Percentiles rank a stretch among this genome's conserved stretches.
Evolutionary conservation across 768 basidiomycete genomes (phyloP).

Genomic region (Russula dissimulans): DNA sequence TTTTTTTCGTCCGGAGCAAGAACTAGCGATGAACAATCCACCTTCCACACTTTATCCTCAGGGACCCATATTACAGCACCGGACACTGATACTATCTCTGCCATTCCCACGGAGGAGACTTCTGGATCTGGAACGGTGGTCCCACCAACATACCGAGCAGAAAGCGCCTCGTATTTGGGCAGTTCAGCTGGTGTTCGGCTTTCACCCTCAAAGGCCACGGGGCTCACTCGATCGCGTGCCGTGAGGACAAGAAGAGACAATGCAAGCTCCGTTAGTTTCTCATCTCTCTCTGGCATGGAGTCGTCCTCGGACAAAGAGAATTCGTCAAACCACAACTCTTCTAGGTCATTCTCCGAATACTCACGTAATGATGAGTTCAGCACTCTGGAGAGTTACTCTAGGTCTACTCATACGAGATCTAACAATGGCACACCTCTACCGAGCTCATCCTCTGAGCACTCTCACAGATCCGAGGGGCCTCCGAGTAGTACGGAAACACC

Average conservation of each 20-base stretch:
- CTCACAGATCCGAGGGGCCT: constrained; percentile 26
- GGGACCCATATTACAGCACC: constrained; percentile 23
- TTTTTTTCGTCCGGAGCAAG: constrained; percentile 37
- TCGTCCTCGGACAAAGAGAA: constrained; percentile 54
- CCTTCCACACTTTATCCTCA: constrained; percentile 32
- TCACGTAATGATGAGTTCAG: constrained; percentile 19
- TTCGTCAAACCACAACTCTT: constrained; percentile 25
- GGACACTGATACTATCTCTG: constrained; percentile 26
- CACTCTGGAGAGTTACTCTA: constrained; percentile 17
- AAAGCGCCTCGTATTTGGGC: neutral
- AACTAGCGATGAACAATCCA: constrained; percentile 27
- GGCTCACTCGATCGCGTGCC: constrained; percentile 48
- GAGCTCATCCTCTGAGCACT: constrained; percentile 26
- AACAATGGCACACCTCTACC: constrained; percentile 22
- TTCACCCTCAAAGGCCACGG: constrained; percentile 26
- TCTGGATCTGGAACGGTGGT: constrained; percentile 20
- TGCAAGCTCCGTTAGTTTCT: constrained; percentile 36
- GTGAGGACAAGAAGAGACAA: constrained; percentile 41
- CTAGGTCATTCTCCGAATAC: constrained; percentile 23
- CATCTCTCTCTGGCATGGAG: constrained; percentile 33
- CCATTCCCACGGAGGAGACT: constrained; percentile 32
- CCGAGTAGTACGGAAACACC: constrained; percentile 23
- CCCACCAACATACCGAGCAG: constrained; percentile 7
- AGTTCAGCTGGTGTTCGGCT: constrained; percentile 30
- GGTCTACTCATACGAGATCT: constrained; percentile 14